Base-by-base conservation (phyloP, 106 monocot species). In the Dioscorea alata region DNA sequence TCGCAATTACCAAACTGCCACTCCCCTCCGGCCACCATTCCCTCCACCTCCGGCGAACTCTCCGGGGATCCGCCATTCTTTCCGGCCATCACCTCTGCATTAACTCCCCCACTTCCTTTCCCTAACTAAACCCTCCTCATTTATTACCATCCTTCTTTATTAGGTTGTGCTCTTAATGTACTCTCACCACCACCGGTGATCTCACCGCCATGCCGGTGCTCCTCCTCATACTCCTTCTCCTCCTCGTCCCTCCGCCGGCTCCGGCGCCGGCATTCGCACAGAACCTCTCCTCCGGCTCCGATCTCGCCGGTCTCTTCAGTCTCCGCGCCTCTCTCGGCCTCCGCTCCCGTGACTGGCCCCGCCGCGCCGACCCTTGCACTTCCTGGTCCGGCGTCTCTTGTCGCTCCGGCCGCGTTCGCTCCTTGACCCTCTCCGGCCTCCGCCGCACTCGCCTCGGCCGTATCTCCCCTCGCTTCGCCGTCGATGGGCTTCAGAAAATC, bases 281-380 rank as follows among this genome's bases (percentile, higher is more conserved):
- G 28, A 25, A 18, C 33, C 74, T 86, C 8, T 65, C 22, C 33
- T 88, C 87, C 24, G 49, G 33, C n/a, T 49, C 76, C n/a, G 94
- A 91, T 62, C 75, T 95, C 25, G 48, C 53, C 2, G 94, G 78
- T 24, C 76, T 94, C 15, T 91, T 81, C 75, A 66, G 70, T 33
- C 83, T 95, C 25, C 88, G 94, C 0, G 65, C 81, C 70, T 83
- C 91, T 33, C 88, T 95, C 49, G 85, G 85, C 14, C 75, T 95
- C 53, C 88, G 91, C 7, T 73, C 88, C 0, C 76, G 83, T 31
- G 84, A 95, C 77, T 95, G 94, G 94, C 94, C 94, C 50, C 78
- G 85, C 6, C 68, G 68, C 17, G 13, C 83, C 16, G 88, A 95
- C 79, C 94, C 94, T 0, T 95, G 94, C 75, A 12, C 67, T 13